Evolutionary conservation across 305 asterid genomes (phyloP).

Genomic region (Caryopteris hybrid): DNA sequence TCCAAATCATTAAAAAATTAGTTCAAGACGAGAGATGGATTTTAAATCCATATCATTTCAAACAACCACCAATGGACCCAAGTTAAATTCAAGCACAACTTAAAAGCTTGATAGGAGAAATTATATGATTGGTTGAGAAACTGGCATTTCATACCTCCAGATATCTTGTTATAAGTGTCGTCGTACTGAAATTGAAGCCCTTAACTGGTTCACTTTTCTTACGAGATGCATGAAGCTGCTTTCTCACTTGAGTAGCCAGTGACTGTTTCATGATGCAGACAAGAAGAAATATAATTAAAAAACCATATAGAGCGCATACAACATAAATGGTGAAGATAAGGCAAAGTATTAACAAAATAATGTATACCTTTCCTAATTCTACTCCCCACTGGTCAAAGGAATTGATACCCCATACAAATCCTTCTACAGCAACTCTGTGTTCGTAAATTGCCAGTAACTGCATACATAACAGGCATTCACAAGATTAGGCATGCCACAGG

Average conservation of each 20-base stretch:
- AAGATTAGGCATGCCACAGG: constrained; percentile 22
- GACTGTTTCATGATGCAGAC: constrained; percentile 69
- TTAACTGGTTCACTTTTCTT: constrained; percentile 67
- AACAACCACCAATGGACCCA: no score
- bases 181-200: constrained; percentile 92
- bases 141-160: constrained; percentile 50
- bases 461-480: constrained; percentile 21
- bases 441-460: constrained; percentile 96
- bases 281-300: no score
- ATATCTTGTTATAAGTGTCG: constrained; percentile 55
- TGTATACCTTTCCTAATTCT: constrained; percentile 84
- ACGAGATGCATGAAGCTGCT: constrained; percentile 89
- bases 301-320: not conserved
- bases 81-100: no score
- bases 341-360: not conserved
- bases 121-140: constrained; percentile 5
- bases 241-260: constrained; percentile 93
- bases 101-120: not conserved
- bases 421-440: constrained; percentile 95
- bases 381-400: constrained; percentile 99
- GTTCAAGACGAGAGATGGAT: no score
- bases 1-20: not conserved
- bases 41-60: not conserved
- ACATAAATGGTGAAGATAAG: not conserved
- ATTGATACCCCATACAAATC: constrained; percentile 97